phyloP scores from a whole-genome alignment of 805 yeast species.

The Starmerella bacillaris region DNA sequence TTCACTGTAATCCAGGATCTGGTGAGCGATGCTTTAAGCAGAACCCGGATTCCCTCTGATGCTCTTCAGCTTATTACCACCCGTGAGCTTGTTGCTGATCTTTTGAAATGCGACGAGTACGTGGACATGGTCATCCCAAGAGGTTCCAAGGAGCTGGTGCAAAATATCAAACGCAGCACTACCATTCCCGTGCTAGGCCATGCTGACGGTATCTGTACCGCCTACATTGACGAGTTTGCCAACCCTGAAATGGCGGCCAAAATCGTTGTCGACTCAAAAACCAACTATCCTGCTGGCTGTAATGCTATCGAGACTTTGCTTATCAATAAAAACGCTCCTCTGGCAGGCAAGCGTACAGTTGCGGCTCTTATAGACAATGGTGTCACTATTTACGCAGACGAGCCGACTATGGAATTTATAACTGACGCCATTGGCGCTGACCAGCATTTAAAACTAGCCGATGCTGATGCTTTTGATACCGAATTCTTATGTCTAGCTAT shows the following conservation, averaged over 20 bases:
- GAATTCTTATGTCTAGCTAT: conserved; percentile 75
- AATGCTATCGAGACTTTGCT: conserved; percentile 85
- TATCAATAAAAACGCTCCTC: conserved; percentile 31
- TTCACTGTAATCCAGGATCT: conserved; percentile 66
- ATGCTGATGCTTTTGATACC: conserved; percentile 53
- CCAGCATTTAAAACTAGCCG: conserved; percentile 21
- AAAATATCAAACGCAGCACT: conserved; percentile 67
- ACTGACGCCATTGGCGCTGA: conserved; percentile 9
- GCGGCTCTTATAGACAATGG: conserved; percentile 36
- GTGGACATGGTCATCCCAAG: conserved; percentile 94
- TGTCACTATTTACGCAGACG: conserved; percentile 50
- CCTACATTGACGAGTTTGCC: conserved; percentile 62
- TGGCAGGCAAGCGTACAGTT: conserved; percentile 19
- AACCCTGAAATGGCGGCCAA: conserved; percentile 60
- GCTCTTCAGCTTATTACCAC: conserved; percentile 79
- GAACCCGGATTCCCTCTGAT: conserved; percentile 57
- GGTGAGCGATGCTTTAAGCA: conserved; percentile 38
- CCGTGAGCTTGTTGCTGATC: conserved; percentile 74
- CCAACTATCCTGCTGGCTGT: conserved; percentile 98
- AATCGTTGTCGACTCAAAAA: conserved; percentile 70
- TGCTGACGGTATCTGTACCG: conserved; percentile 93
- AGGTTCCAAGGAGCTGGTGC: conserved; percentile 87
- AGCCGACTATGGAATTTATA: conserved; percentile 13
- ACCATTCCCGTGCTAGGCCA: conserved; percentile 96
- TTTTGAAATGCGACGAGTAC: conserved; percentile 67